Evolutionary conservation across 2,329 filamentous ascomycete genomes (phyloP).

Genomic region (Torrubiella hemipterigena): DNA sequence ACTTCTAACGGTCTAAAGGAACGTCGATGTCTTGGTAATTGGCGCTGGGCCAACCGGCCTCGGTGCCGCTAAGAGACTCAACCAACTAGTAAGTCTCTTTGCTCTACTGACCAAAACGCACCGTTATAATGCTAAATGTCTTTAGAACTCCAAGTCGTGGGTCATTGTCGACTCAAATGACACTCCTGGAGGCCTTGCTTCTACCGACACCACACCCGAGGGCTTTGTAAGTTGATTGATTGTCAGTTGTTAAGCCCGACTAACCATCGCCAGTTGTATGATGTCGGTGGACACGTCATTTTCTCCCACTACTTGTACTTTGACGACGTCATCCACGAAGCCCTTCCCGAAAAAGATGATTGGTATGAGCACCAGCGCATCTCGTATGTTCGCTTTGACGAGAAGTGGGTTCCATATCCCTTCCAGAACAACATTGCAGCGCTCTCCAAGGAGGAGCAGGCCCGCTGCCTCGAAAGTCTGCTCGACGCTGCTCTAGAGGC

Average conservation of each 20-base stretch:
- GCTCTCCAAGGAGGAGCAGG: constrained; percentile 94
- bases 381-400: constrained; percentile 97
- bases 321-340: constrained; percentile 96
- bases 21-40: constrained; percentile 95
- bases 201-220: constrained; percentile 88
- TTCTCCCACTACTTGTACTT: constrained; percentile 99
- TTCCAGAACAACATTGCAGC: constrained; percentile 99
- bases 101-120: constrained; percentile 13
- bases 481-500: constrained; percentile 86
- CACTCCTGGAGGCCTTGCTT: constrained; percentile 88
- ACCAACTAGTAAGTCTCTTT: constrained; percentile 66
- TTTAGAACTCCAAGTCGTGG: constrained; percentile 83
- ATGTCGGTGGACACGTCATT: constrained; percentile 96
- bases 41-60: constrained; percentile 95
- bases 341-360: constrained; percentile 83
- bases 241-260: constrained; percentile 3
- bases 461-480: constrained; percentile 85
- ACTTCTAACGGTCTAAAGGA: constrained; percentile 35
- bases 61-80: constrained; percentile 92
- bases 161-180: constrained; percentile 87
- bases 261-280: constrained; percentile 62
- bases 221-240: constrained; percentile 70
- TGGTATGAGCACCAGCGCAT: constrained; percentile 98
- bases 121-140: constrained; percentile 12
- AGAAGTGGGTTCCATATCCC: constrained; percentile 93